Evolutionary conservation across 257 asterid species (phyloP), one percentile per base, ranked within the genome.

Genomic region (Solanum neorickii): DNA sequence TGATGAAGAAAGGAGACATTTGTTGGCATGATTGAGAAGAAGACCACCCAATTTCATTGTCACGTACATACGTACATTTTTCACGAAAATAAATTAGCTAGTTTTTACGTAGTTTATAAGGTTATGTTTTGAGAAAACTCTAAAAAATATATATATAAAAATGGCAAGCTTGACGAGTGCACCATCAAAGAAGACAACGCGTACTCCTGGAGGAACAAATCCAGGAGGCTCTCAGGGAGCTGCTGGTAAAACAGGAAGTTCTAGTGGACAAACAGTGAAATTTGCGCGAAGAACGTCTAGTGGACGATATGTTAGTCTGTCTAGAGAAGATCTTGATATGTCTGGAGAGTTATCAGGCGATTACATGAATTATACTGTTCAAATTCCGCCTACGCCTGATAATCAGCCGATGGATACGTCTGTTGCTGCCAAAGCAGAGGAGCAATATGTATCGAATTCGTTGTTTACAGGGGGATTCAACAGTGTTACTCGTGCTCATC

Each of bases 351-450:
- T 92, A 5, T 84, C 94, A 0, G 92, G 92, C 0, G 98, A 94
- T 83, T 94, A 94, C 90, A 94, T 89, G 92, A 94, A 94, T 82
- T 96, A 94, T 88, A 94, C 98, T 0, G 98, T 96, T 15, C 98
- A 94, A 46, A 94, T 96, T 14, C 98, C 98, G 7, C 98, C 98
- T 1, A 96, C 98, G 18, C 98, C 98, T 2, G 98, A 96, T 29
- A 96, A 96, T 82, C 97, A 94, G 86, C 98, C 98, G 0, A 94
- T 93, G 96, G 98, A 95, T 39, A 49, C 92, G 7, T 92, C 93
- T 0, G 93, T 94, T 23, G 98, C 98, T 3, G 91, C 96, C 3
- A 96, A 96, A 72, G 99, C 98, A 0, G 98, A 96, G 91, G 99
- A 96, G 83, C 99, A 96, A 68, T 96, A 96, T 27, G 98, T 96